These are phyloP conservation scores for Strombidium stylifer DNA, from an alignment of 73 alveolate genomes.

Conservation along the genomic window DNA sequence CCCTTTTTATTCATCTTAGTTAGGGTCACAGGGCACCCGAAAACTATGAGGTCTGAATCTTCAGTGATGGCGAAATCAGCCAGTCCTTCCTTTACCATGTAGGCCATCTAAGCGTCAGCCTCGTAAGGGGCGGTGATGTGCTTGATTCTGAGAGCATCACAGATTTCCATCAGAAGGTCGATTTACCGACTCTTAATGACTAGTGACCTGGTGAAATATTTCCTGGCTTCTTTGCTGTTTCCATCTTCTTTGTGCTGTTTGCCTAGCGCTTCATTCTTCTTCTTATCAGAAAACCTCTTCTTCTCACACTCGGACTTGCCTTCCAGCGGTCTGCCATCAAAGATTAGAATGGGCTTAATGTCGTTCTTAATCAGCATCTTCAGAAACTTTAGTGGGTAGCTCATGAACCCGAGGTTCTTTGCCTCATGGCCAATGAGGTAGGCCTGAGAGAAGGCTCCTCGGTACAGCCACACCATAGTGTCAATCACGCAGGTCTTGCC, in stretches of 20 bases:
- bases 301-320: conserved; percentile 83
- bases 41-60: conserved; percentile 86
- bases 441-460: conserved; percentile 89
- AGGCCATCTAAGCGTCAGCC: conserved; percentile 89
- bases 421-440: conserved; percentile 67
- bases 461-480: conserved; percentile 94
- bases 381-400: conserved; percentile 85
- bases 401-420: conserved; percentile 74
- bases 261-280: conserved; percentile 68
- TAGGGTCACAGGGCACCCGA: conserved; percentile 63
- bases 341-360: conserved; percentile 83
- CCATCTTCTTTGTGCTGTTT: conserved; percentile 74
- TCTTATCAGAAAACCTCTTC: conserved; percentile 57
- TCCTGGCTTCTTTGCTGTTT: conserved; percentile 77
- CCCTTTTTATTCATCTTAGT: conserved; percentile 36
- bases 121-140: conserved; percentile 88
- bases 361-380: conserved; percentile 67
- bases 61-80: conserved; percentile 80
- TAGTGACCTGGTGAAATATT: conserved; percentile 72
- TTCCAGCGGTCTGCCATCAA: conserved; percentile 86
- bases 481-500: conserved; percentile 91
- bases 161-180: conserved; percentile 70
- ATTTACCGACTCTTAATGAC: conserved; percentile 74
- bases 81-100: conserved; percentile 66
- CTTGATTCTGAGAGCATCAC: conserved; percentile 53